phyloP scores from a whole-genome alignment of 495 filamentous ascomycete species.

The Lepraria neglecta region DNA sequence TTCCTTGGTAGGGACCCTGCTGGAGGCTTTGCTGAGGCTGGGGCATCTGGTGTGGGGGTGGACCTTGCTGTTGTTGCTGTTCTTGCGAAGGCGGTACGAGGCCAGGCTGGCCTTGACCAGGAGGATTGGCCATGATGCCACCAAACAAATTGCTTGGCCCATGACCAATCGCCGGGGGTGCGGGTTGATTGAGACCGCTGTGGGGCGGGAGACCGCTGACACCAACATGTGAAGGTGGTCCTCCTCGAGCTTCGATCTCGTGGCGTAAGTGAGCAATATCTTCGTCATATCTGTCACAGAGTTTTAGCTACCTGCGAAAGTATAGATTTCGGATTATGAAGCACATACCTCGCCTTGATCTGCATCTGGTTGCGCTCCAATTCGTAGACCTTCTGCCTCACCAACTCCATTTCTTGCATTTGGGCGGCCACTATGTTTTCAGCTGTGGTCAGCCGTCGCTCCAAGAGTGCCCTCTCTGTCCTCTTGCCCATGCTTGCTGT shows the following conservation, averaged over 20 bases:
- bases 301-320: conserved; percentile 17
- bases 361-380: conserved; percentile 80
- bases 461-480: background rate
- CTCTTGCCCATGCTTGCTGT: background rate
- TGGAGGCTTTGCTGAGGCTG: conserved; percentile 57
- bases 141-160: conserved; percentile 88
- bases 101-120: conserved; percentile 72
- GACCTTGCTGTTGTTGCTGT: conserved; percentile 53
- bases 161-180: conserved; percentile 81
- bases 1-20: conserved; percentile 52
- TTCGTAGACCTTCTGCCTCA: conserved; percentile 82
- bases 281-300: conserved; percentile 71
- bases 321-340: background rate
- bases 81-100: conserved; percentile 77
- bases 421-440: conserved; percentile 64
- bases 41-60: conserved; percentile 51
- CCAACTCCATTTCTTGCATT: conserved; percentile 85
- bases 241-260: conserved; percentile 83
- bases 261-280: conserved; percentile 78
- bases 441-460: conserved; percentile 10
- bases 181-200: conserved; percentile 70
- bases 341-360: conserved; percentile 80
- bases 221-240: conserved; percentile 58
- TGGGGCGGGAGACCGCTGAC: conserved; percentile 57
- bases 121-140: conserved; percentile 89